Base-by-base conservation (phyloP, 306 rosid genomes). In the Lablab purpureus region DNA sequence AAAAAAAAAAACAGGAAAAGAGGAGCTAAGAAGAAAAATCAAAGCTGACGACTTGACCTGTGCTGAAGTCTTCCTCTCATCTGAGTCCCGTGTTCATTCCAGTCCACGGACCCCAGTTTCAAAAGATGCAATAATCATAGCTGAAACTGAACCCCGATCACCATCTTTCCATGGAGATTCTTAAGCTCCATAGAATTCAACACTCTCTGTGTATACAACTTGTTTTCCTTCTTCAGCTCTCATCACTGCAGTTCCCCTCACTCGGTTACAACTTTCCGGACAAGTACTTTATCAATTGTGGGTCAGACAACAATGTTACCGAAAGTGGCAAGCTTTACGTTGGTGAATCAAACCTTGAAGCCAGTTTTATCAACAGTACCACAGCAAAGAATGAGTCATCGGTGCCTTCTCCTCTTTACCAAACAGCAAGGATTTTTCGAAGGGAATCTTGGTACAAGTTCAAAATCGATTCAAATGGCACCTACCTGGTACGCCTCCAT, bases 401-500 rank as follows among this genome's bases (percentile, higher is more conserved):
- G 2, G 52, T 36, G 0, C 17, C 80, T 27, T 71, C 47, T n/a
- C 23, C 75, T 46, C 82, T 80, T 0, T 78, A 88, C 63, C 82
- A 34, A 62, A 75, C 88, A 1, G 85, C 87, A 23, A 89, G 87
- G 59, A 13, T 73, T 37, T 82, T 73, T 58, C 1, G 0, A 14
- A 8, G 12, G 0, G 7, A 56, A 0, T 80, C 80, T 52, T 58
- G 23, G 12, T 87, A 80, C 1, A 0, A 78, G 30, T 84, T 85
- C 79, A 7, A 0, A 0, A 59, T 78, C 28, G 4, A 5, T 1
- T 3, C 73, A 2, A 12, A 0, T 12, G 81, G 76, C 15, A 73
- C 80, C 56, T 83, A 84, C 77, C 3, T 85, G 47, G 64, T 89
- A 27, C 91, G 91, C 51, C 85, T 89, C 21, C 91, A 91, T 52